Conservation (phyloP, 108 stramenopile genomes). For the Aurantiochytrium sp. region DNA sequence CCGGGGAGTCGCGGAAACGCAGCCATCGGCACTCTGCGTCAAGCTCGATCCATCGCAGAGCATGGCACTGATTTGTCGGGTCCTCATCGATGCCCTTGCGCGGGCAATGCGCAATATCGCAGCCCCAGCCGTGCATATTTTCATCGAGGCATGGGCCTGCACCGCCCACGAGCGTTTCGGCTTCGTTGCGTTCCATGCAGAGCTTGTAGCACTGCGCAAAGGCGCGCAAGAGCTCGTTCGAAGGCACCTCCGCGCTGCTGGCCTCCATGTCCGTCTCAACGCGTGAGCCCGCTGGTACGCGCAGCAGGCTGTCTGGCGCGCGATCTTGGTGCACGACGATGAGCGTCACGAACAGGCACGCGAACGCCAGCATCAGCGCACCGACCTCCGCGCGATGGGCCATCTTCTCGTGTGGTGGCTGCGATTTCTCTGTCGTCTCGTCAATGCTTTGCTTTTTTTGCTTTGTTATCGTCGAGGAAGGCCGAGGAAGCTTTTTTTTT, state of each 20-base stretch:
- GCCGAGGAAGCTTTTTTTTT: too few relatives aligned
- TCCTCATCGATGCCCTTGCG: neutral
- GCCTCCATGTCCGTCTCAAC: neutral
- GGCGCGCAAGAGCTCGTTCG: neutral
- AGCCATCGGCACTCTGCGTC: neutral
- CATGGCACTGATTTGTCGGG: neutral
- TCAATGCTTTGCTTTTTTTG: too few relatives aligned
- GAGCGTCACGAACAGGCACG: neutral
- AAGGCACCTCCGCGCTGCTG: neutral
- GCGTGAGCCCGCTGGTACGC: neutral
- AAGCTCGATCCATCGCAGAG: neutral
- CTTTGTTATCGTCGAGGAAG: too few relatives aligned
- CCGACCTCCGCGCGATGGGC: too few relatives aligned
- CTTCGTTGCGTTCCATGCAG: neutral
- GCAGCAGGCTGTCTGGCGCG: too few relatives aligned
- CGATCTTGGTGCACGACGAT: neutral
- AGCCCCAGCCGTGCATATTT: neutral
- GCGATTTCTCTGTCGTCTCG: too few relatives aligned
- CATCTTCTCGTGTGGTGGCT: too few relatives aligned
- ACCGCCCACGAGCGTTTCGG: neutral
- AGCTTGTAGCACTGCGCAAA: neutral
- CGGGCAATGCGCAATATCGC: constrained; percentile 11
- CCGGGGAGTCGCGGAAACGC: neutral
- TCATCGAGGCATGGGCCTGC: neutral
- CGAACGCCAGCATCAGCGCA: neutral